Percentiles rank a stretch among this genome's conserved stretches.
Evolutionary conservation across 192 early-diverging fungal species (phyloP).

Genomic region (Helicostylum pulchrum): DNA sequence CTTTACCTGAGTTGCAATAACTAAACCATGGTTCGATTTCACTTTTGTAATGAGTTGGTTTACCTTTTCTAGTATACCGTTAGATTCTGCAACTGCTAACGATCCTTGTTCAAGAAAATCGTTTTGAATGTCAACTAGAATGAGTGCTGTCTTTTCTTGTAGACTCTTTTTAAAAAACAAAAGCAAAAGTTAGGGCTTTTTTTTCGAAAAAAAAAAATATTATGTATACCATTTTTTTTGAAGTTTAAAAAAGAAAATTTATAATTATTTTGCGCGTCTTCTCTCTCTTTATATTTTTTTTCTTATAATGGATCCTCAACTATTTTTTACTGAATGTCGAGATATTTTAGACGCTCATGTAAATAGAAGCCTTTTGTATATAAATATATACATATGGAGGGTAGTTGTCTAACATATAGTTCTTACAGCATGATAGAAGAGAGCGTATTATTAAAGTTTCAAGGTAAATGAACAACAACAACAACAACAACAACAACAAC

Average conservation of each 20-base stretch:
- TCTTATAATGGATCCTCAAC: neutral
- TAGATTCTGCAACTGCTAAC: constrained; percentile 19
- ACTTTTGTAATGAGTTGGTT: constrained; percentile 10
- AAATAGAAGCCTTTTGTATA: neutral
- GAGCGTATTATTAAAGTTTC: constrained; percentile 15
- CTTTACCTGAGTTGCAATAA: constrained; percentile 27
- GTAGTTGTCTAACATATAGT: neutral
- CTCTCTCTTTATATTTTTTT: neutral
- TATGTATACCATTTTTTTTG: neutral
- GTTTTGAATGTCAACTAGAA: constrained; percentile 33
- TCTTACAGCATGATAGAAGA: constrained; percentile 7
- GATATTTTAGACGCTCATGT: constrained; percentile 7
- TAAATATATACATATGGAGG: neutral
- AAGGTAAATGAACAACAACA: neutral
- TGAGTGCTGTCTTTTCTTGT: constrained; percentile 20
- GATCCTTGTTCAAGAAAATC: constrained; percentile 33
- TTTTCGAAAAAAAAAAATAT: neutral
- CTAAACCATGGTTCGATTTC: constrained; percentile 10
- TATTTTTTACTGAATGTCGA: constrained; percentile 7
- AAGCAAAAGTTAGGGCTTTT: neutral
- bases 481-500: no score
- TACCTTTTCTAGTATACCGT: constrained; percentile 14
- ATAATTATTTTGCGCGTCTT: neutral
- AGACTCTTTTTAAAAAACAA: neutral
- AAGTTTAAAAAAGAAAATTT: constrained; percentile 4